Percentiles rank a stretch among this genome's conserved stretches.
Conservation (phyloP, 2,329 filamentous ascomycete genomes). For the Nannizzia gypsea region DNA sequence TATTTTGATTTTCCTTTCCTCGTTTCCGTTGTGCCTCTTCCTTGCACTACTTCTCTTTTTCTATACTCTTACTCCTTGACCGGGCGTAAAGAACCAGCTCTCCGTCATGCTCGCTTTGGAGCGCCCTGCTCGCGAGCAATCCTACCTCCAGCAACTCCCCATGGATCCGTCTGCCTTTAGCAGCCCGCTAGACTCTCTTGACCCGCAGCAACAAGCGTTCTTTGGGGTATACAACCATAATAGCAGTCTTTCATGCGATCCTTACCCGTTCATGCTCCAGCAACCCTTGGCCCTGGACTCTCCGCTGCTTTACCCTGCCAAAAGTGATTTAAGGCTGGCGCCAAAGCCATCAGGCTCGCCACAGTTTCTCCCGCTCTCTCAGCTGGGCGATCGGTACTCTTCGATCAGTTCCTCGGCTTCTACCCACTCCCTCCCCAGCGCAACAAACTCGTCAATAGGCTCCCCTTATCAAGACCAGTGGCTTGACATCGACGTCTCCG, state of each 20-base stretch:
- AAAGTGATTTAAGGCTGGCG: constrained; percentile 8
- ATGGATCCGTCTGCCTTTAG: constrained; percentile 12
- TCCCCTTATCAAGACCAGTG: constrained; percentile 56
- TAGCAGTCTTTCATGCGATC: constrained; percentile 6
- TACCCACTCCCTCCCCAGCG: constrained; percentile 45
- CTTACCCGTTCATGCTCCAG: constrained; percentile 12
- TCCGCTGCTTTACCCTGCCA: constrained; percentile 6
- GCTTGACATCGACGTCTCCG: constrained; percentile 40
- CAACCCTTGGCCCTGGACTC: constrained; percentile 7
- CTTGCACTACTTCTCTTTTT: not conserved
- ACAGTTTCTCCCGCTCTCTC: constrained; percentile 23
- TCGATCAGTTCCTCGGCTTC: constrained; percentile 52
- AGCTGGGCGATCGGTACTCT: constrained; percentile 33
- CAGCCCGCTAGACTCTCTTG: constrained; percentile 6
- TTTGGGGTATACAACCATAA: constrained; percentile 10
- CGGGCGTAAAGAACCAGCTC: not conserved
- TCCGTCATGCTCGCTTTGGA: constrained; percentile 15
- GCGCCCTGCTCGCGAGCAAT: constrained; percentile 11
- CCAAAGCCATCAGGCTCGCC: constrained; percentile 8
- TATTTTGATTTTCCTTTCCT: not conserved
- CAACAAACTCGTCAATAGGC: constrained; percentile 54
- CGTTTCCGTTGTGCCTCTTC: not conserved
- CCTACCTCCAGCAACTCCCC: constrained; percentile 12
- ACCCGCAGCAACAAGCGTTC: constrained; percentile 9
- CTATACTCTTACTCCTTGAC: not conserved